Conservation (phyloP, 371 early-diverging fungal species). For the Mucor velutinosus region DNA sequence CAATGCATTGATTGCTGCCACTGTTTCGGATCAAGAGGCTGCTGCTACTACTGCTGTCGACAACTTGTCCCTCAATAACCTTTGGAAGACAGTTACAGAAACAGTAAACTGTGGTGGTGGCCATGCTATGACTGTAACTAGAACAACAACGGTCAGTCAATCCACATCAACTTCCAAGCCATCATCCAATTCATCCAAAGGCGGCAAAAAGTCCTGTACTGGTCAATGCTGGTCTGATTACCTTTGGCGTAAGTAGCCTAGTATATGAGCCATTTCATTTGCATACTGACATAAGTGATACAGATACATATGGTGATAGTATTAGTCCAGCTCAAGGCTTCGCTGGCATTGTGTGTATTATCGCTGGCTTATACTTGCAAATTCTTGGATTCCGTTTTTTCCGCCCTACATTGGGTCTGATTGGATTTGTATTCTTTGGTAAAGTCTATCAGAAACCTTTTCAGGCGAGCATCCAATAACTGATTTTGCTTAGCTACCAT, state of each 20-base stretch:
- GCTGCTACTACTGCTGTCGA: neutral
- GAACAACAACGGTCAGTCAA: conserved; percentile 14
- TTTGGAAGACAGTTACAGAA: conserved; percentile 39
- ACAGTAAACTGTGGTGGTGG: conserved; percentile 44
- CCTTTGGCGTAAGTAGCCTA: conserved; percentile 39
- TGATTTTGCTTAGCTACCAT: conserved; percentile 36
- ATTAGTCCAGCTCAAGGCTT: conserved; percentile 45
- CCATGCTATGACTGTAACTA: conserved; percentile 40
- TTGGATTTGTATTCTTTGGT: conserved; percentile 58
- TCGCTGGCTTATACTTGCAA: conserved; percentile 42
- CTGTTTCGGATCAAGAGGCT: neutral
- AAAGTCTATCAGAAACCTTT: neutral
- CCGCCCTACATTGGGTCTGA: conserved; percentile 42
- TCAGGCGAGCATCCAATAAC: neutral
- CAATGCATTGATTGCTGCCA: conserved; percentile 9
- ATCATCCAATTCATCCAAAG: conserved; percentile 1
- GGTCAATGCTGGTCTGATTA: conserved; percentile 48
- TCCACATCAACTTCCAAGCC: conserved; percentile 8
- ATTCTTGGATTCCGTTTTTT: conserved; percentile 48
- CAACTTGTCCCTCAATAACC: conserved; percentile 11
- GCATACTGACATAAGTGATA: neutral
- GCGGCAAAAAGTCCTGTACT: conserved; percentile 13
- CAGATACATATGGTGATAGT: conserved; percentile 51
- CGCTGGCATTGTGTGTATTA: conserved; percentile 40
- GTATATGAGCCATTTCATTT: neutral